Evolutionary conservation across 1,139 yeast genomes (phyloP).

Genomic region (Saccharomyces hybrid): DNA sequence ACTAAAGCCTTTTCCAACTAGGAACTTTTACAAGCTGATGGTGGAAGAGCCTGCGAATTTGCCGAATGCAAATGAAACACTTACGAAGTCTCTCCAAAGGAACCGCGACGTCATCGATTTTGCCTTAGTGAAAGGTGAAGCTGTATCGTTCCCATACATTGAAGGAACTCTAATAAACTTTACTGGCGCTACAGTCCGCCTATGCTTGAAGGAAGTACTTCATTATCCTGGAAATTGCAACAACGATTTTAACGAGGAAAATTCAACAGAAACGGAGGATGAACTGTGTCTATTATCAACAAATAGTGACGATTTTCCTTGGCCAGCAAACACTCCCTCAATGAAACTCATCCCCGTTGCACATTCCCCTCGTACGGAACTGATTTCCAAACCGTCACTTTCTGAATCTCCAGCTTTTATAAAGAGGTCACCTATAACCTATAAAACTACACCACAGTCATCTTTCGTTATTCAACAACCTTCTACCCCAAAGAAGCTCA

Average conservation of each 20-base stretch:
- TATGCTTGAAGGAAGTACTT: conserved; percentile 1
- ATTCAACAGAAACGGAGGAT: conserved; percentile 33
- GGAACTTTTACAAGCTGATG: conserved; percentile 14
- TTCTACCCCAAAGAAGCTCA: background rate
- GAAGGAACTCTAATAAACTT: conserved; percentile 50
- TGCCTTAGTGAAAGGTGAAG: conserved; percentile 47
- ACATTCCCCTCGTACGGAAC: conserved; percentile 3
- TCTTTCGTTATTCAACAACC: background rate
- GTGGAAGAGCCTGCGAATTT: conserved; percentile 3
- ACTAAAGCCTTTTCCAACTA: conserved; percentile 10
- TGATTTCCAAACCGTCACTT: background rate
- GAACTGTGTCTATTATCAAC: conserved; percentile 24
- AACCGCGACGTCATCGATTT: conserved; percentile 41
- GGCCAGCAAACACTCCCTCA: conserved; percentile 3
- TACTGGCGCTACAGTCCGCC: conserved; percentile 31
- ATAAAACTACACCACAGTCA: background rate
- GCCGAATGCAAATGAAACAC: background rate
- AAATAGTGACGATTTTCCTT: conserved; percentile 18
- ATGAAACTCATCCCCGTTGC: conserved; percentile 2
- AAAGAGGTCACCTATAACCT: background rate
- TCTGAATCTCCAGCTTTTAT: background rate
- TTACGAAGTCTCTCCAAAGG: conserved; percentile 18
- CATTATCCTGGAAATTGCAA: conserved; percentile 14
- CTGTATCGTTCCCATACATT: conserved; percentile 48
- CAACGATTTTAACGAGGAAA: conserved; percentile 23